Conservation (phyloP, 2,329 filamentous ascomycete species). For the Pseudopithomyces maydicus region DNA sequence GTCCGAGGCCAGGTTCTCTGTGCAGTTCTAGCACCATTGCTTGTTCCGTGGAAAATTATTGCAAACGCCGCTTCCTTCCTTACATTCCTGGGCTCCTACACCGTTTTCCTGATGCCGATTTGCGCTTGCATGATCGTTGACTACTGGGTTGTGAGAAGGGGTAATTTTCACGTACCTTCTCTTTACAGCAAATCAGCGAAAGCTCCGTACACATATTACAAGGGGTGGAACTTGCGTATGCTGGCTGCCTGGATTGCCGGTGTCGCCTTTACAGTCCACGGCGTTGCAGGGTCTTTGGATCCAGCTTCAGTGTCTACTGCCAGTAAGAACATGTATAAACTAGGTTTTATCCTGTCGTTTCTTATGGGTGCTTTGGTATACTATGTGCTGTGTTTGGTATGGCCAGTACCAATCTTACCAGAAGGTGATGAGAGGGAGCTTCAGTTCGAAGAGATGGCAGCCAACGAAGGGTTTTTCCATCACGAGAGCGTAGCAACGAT, state of each 20-base stretch:
- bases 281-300: constrained; percentile 21
- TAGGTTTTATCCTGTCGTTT: constrained; percentile 20
- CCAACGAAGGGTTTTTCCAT: constrained; percentile 23
- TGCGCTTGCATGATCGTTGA: constrained; percentile 26
- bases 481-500: constrained; percentile 19
- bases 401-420: constrained; percentile 8
- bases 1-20: not conserved
- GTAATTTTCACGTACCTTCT: constrained; percentile 26
- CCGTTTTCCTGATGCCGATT: constrained; percentile 19
- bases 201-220: constrained; percentile 23
- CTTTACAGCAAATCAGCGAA: constrained; percentile 15
- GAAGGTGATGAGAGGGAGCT: constrained; percentile 11
- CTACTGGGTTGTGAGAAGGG: constrained; percentile 23
- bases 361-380: constrained; percentile 22
- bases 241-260: constrained; percentile 21
- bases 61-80: not conserved
- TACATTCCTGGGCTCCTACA: not conserved
- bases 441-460: constrained; percentile 20
- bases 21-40: not conserved
- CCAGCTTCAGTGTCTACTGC: constrained; percentile 16
- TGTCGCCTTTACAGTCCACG: constrained; percentile 24
- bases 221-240: constrained; percentile 28
- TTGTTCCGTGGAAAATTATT: constrained; percentile 4
- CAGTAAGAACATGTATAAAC: constrained; percentile 27
- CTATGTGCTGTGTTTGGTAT: constrained; percentile 2